Base-by-base conservation (phyloP, 495 filamentous ascomycete species). In the Cercophora scortea region DNA sequence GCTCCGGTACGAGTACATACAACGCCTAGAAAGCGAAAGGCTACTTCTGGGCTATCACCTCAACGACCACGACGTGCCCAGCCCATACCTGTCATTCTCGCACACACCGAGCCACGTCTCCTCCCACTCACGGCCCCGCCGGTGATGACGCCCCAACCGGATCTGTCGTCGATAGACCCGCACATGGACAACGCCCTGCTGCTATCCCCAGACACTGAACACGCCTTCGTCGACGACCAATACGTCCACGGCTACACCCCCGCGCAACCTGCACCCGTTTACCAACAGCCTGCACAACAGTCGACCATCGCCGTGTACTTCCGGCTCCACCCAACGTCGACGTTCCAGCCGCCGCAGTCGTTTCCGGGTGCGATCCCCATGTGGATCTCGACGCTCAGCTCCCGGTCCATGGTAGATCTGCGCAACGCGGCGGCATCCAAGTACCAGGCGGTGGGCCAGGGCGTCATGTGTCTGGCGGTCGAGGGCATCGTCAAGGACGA, bases 401-500 rank as follows among this genome's bases (percentile, higher is more conserved):
- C 73, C 0, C 71, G 76, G 10, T 79, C 83, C 6, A 55, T 89
- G 4, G 64, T 69, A 13, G 82, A 82, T 47, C 55, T 90, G 41
- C 71, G 78, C 4, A 67, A 65, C 13, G 58, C 83, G 2, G 81
- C 84, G 10, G 60, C 67, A n/a, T 65, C 68, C 2, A 82, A 79
- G 49, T 80, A 77, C 58, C 77, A 80, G 6, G 78, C 77, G 32
- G 69, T 75, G 49, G 80, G 77, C 58, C 77, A 80, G 6, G 78
- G 78, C 32, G 69, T 75, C 0, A 54, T 75, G 25, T 76, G 87
- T 33, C 64, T 71, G 34, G 77, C 71, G 38, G 75, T 90, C 19
- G 80, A 89, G 59, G 88, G 86, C 3, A 59, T 88, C 11, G 75
- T 87, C 45, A 79, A 80, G 62, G 77, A 83, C 61, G 70, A 60